Conservation (phyloP, 83 land plant genomes). For the Diphasiastrum complanatum region DNA sequence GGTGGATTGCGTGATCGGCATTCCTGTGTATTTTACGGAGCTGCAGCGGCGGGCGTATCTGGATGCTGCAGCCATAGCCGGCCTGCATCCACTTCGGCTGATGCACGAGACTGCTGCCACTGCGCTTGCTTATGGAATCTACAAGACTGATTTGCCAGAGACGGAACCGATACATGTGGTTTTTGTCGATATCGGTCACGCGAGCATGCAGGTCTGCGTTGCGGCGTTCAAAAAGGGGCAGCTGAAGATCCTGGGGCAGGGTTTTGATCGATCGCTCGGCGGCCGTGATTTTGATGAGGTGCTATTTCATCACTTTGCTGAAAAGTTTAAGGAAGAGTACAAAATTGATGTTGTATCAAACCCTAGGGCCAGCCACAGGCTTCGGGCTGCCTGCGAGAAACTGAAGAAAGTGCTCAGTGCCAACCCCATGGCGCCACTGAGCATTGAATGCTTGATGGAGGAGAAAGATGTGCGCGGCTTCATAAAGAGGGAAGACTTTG, state of each 20-base stretch:
- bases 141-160: constrained; percentile 61
- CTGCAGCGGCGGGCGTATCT: constrained; percentile 66
- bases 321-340: constrained; percentile 53
- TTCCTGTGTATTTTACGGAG: constrained; percentile 82
- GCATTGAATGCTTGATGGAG: constrained; percentile 96
- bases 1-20: constrained; percentile 80
- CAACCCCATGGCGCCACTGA: constrained; percentile 76
- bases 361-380: constrained; percentile 49
- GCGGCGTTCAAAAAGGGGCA: constrained; percentile 63
- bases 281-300: constrained; percentile 92
- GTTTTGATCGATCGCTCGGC: constrained; percentile 67
- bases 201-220: constrained; percentile 78
- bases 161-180: constrained; percentile 54
- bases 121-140: constrained; percentile 83
- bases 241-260: constrained; percentile 56
- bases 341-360: constrained; percentile 59
- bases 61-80: constrained; percentile 78
- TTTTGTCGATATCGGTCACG: constrained; percentile 88
- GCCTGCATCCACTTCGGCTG: constrained; percentile 61
- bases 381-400: constrained; percentile 82
- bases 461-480: too few species aligned
- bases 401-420: constrained; percentile 93
- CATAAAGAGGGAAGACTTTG: too few species aligned
- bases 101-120: constrained; percentile 92
- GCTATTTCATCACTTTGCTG: constrained; percentile 68